Percentiles rank a stretch among this genome's conserved stretches.
Conservation (phyloP, 306 rosid genomes). For the Abrus pulchellus region DNA sequence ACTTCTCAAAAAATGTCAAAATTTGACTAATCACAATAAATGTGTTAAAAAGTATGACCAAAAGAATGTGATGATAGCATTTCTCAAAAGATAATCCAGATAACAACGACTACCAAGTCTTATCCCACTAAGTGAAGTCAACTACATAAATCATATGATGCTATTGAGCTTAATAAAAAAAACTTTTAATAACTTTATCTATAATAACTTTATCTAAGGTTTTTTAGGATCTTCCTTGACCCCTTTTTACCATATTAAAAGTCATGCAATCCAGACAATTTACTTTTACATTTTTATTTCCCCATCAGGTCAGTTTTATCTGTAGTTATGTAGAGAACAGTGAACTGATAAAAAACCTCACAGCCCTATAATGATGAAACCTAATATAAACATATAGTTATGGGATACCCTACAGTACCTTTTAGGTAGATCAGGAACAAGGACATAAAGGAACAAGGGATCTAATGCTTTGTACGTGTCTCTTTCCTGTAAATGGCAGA, state of each 20-base stretch:
- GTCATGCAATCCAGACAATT: not conserved
- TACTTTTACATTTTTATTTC: slow-evolving; percentile 15
- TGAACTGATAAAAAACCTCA: slow-evolving; percentile 3
- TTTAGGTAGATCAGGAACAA: slow-evolving; percentile 89
- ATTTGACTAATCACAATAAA: no score
- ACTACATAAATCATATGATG: no score
- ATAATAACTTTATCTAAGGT: no score
- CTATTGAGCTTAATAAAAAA: no score
- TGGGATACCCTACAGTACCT: slow-evolving; percentile 57
- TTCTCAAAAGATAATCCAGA: not conserved
- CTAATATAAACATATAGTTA: slow-evolving; percentile 18
- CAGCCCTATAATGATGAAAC: slow-evolving; percentile 17
- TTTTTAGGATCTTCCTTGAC: no score
- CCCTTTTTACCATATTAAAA: no score
- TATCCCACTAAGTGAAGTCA: no score
- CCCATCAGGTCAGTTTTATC: not conserved
- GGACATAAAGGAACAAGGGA: slow-evolving; percentile 75
- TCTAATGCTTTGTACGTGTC: slow-evolving; percentile 52
- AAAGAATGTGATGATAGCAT: no score
- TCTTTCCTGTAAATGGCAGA: slow-evolving; percentile 50
- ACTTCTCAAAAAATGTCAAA: no score
- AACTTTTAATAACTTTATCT: no score
- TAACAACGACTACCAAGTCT: not conserved
- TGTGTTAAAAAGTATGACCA: no score
- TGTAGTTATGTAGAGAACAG: slow-evolving; percentile 36